Evolutionary conservation across 768 basidiomycete genomes (phyloP).

Genomic region (Infundibulicybe gibba): DNA sequence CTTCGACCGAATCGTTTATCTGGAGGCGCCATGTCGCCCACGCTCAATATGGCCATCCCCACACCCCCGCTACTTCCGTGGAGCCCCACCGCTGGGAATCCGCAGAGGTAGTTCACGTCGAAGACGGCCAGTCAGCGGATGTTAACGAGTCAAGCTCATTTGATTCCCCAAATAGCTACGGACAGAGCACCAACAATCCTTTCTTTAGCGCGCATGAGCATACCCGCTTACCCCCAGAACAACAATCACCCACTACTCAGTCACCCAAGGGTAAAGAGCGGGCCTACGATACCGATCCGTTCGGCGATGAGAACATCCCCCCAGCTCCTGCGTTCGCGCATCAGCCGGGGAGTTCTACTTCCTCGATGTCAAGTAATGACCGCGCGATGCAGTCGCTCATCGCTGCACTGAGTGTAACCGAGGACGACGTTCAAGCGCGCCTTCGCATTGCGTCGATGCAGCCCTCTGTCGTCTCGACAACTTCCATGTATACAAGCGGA

Average conservation of each 20-base stretch:
- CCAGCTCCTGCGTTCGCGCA: slow-evolving; percentile 32
- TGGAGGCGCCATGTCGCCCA: slow-evolving; percentile 46
- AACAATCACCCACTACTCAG: slow-evolving; percentile 5
- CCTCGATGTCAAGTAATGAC: slow-evolving; percentile 42
- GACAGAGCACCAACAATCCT: slow-evolving; percentile 40
- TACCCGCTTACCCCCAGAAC: slow-evolving; percentile 36
- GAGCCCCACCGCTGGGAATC: slow-evolving; percentile 65
- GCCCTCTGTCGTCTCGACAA: slow-evolving; percentile 39
- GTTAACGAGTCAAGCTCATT: slow-evolving; percentile 20
- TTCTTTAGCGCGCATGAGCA: slow-evolving; percentile 30
- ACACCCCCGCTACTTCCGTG: slow-evolving; percentile 56
- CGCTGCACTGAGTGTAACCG: slow-evolving; percentile 55
- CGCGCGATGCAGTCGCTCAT: slow-evolving; percentile 63
- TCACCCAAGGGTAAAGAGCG: slow-evolving; percentile 35
- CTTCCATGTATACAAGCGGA: slow-evolving; percentile 25
- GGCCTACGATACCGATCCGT: slow-evolving; percentile 28
- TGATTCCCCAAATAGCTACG: slow-evolving; percentile 18
- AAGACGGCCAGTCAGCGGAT: slow-evolving; percentile 28
- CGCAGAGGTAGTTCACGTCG: slow-evolving; percentile 54
- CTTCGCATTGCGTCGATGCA: slow-evolving; percentile 59
- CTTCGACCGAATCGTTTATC: slow-evolving; percentile 34
- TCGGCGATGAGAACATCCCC: slow-evolving; percentile 32
- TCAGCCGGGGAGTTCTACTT: slow-evolving; percentile 23
- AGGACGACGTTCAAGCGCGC: slow-evolving; percentile 43
- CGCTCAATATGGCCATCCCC: slow-evolving; percentile 48